A percentile compares a stretch with the other conserved stretches of the same genome.
Evolutionary conservation across 1,139 yeast species (phyloP).

Genomic region (Pichia sp.): DNA sequence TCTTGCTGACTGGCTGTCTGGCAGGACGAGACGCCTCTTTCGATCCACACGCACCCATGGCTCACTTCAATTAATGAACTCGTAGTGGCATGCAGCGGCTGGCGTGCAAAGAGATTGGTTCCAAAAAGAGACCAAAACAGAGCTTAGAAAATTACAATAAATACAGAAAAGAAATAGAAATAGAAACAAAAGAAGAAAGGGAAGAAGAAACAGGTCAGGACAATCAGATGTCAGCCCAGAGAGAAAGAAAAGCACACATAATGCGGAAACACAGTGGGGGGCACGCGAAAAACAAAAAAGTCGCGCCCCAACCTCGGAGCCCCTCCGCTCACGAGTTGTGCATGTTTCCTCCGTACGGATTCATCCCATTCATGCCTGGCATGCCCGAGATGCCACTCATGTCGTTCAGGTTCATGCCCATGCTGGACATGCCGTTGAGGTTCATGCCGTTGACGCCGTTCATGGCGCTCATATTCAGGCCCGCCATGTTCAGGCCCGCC

Average conservation of each 20-base stretch:
- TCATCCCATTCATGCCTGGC: slow-evolving; percentile 6
- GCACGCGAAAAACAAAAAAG: neutral
- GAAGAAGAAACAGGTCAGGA: neutral
- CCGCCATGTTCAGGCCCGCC: neutral
- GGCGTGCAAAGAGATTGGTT: neutral
- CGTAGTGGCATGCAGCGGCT: neutral
- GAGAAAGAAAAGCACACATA: neutral
- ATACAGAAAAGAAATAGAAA: neutral
- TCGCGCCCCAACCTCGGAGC: neutral
- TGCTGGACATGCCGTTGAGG: neutral
- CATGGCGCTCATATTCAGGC: slow-evolving; percentile 1
- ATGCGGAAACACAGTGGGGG: neutral
- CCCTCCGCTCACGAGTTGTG: slow-evolving; percentile 4
- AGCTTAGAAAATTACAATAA: slow-evolving; percentile 2
- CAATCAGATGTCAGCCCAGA: neutral
- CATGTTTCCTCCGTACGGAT: slow-evolving; percentile 6
- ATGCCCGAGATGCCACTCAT: slow-evolving; percentile 1
- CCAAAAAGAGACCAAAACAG: neutral
- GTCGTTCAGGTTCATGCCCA: slow-evolving; percentile 6
- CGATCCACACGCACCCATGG: slow-evolving; percentile 19
- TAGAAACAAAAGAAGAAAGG: neutral
- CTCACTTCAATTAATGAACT: neutral
- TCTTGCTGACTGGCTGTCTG: neutral
- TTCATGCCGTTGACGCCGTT: neutral
- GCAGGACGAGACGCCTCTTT: slow-evolving; percentile 10